These are phyloP conservation scores for Botrytis medusae DNA, from an alignment of 2,329 filamentous ascomycete genomes.

Conservation along the genomic window DNA sequence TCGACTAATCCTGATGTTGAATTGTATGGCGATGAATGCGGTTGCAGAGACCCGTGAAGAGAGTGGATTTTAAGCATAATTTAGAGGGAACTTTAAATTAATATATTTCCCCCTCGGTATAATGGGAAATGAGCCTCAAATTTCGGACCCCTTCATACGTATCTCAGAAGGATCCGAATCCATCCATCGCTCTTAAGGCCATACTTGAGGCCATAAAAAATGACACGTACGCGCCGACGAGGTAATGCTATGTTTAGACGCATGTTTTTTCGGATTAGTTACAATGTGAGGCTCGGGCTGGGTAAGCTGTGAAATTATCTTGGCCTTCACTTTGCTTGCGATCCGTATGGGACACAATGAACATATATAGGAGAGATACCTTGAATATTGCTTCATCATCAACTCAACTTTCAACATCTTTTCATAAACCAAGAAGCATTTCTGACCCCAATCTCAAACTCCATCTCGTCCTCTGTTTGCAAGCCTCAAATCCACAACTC, in stretches of 20 bases:
- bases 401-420: neutral
- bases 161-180: neutral
- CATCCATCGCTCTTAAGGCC: neutral
- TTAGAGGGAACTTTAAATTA: neutral
- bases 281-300: neutral
- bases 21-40: neutral
- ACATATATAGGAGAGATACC: neutral
- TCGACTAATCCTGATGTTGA: neutral
- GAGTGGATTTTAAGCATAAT: neutral
- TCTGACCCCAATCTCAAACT: neutral
- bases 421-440: neutral
- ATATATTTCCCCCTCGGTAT: neutral
- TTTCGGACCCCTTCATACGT: neutral
- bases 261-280: neutral
- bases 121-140: neutral
- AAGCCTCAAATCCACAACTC: neutral
- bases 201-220: neutral
- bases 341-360: neutral
- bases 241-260: neutral
- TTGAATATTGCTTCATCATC: neutral
- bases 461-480: neutral
- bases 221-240: neutral
- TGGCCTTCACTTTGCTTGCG: neutral
- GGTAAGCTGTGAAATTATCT: neutral
- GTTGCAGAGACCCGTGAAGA: neutral